Percentiles rank a stretch among this genome's conserved stretches.
These are phyloP conservation scores for Coix lacrymajobi DNA, from an alignment of 176 grass and related monocot species.

Conservation along the genomic window DNA sequence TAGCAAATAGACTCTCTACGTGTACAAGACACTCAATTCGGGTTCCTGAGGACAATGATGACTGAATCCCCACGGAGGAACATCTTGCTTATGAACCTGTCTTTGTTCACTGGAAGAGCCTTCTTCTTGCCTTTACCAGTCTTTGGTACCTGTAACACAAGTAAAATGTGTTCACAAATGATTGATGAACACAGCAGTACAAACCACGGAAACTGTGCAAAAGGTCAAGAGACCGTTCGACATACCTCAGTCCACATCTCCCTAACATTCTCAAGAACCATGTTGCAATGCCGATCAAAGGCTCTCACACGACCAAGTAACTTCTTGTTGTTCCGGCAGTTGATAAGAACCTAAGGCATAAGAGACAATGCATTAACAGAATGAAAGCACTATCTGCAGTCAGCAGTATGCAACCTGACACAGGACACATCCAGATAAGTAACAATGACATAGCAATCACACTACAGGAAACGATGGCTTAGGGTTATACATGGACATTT, in stretches of 20 bases:
- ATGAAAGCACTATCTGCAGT: not conserved
- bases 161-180: not conserved
- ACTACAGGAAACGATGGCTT: not conserved
- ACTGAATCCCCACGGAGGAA: conserved; percentile 91
- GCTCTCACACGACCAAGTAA: conserved; percentile 86
- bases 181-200: not conserved
- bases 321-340: conserved; percentile 97
- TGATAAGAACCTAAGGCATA: conserved; percentile 75
- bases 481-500: not conserved
- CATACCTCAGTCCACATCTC: conserved; percentile 98
- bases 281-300: conserved; percentile 95
- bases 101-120: conserved; percentile 90
- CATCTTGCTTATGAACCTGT: conserved; percentile 98
- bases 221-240: not conserved
- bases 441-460: not conserved
- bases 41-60: conserved; percentile 88
- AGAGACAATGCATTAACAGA: not conserved
- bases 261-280: conserved; percentile 96
- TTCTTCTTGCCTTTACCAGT: conserved; percentile 99
- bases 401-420: not conserved
- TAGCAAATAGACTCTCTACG: not conserved
- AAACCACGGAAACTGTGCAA: not conserved
- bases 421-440: not conserved
- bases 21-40: conserved; percentile 43
- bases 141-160: conserved; percentile 53